Evolutionary conservation across 306 rosid genomes (phyloP).

Genomic region (Styphnolobium japonicum): DNA sequence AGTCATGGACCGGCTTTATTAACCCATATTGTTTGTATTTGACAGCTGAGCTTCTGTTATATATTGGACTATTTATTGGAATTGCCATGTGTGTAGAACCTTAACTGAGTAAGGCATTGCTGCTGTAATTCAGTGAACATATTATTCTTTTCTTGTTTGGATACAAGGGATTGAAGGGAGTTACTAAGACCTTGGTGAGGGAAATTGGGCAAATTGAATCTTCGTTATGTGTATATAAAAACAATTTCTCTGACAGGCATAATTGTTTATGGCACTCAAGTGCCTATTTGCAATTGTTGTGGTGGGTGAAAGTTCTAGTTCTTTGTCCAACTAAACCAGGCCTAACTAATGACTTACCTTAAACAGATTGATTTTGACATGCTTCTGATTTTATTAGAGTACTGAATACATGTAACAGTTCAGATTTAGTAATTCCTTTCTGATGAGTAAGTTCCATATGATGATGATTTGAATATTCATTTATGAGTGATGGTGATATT

Average conservation of each 20-base stretch:
- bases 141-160: not conserved
- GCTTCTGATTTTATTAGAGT: not conserved
- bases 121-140: not conserved
- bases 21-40: not conserved
- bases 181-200: not conserved
- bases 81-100: not conserved
- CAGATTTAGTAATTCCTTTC: not conserved
- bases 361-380: conserved; percentile 1
- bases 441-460: not conserved
- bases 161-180: not conserved
- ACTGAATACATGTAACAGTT: not conserved
- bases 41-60: not conserved
- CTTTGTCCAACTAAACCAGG: not conserved
- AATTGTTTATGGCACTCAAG: not conserved
- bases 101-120: not conserved
- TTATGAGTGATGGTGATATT: not conserved
- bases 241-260: not conserved
- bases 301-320: not conserved
- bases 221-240: not conserved
- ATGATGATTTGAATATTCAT: not conserved
- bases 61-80: not conserved
- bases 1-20: not conserved
- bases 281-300: not conserved
- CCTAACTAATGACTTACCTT: not conserved
- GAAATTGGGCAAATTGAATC: not conserved